These are phyloP conservation scores for Hemisphaericaspora lyxosophila DNA, from an alignment of 1,139 yeast genomes.

Conservation along the genomic window DNA sequence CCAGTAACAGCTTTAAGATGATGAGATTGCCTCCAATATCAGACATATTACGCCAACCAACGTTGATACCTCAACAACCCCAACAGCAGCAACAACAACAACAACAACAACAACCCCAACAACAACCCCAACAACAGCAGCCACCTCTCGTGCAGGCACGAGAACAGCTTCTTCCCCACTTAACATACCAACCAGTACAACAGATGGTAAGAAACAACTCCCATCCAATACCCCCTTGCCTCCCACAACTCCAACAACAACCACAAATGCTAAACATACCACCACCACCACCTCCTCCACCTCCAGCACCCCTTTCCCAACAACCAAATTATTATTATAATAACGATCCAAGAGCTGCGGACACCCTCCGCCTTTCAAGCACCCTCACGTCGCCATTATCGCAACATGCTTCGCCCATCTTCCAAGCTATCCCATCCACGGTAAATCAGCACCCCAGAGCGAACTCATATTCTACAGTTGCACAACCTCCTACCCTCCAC, in stretches of 20 bases:
- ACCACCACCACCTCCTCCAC: not conserved
- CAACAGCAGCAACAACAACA: conserved; percentile 5
- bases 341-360: not conserved
- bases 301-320: too few species aligned
- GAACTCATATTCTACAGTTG: conserved; percentile 7
- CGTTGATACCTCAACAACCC: conserved; percentile 6
- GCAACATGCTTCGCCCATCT: conserved; percentile 2
- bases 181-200: conserved; percentile 9
- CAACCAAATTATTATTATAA: not conserved
- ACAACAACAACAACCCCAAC: too few species aligned
- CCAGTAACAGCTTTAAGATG: conserved; percentile 17
- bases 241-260: conserved; percentile 4
- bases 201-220: not conserved
- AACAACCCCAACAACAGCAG: not conserved
- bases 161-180: conserved; percentile 4
- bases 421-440: not conserved
- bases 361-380: not conserved
- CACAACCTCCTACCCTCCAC: conserved; percentile 4
- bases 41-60: conserved; percentile 24
- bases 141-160: conserved; percentile 1
- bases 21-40: conserved; percentile 40
- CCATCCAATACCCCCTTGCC: conserved; percentile 3
- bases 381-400: conserved; percentile 3
- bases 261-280: conserved; percentile 2
- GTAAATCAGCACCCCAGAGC: not conserved